Evolutionary conservation across 768 basidiomycete species (phyloP), one percentile per base, ranked within the genome.

Genomic region (Boletus barrowsii): DNA sequence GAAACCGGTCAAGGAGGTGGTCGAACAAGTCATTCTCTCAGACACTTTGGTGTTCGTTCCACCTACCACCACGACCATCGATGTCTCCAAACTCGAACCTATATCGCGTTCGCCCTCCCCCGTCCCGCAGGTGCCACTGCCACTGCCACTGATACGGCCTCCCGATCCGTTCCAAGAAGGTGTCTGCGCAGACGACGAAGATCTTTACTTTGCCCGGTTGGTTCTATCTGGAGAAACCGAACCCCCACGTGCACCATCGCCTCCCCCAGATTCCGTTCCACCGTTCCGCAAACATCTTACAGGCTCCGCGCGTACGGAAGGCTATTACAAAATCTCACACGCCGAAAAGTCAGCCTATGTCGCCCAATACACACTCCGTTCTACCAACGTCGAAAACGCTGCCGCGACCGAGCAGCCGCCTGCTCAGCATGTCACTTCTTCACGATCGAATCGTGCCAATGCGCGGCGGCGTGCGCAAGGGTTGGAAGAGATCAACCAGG

Each of bases 241-340:
- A n/a, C 56, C 63, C 20, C 49, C 60, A 57, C 54, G 62, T 56
- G 36, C 61, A 53, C 56, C 62, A 18, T 73, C 70, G 15, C 65
- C 71, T 43, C 70, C 73, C 7, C 66, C 75, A 10, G 77, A 79
- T 40, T 62, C 74, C 2, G 76, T 79, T 7, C 72, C 74, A 8
- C 74, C 82, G n/a, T 82, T 84, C 72, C 85, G 88, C 36, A 84
- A 83, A 49, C 93, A 96, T 66, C 60, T 83, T 46, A 88, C 89
- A 1, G 94, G 95, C 22, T 88, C 90, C 32, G 93, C 93, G 17
- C 84, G 96, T 15, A 93, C 94, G 2, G 92, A 98, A 69, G 96
- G 97, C 4, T 94, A 87, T 72, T 96, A 96, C 81, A 91, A 93
- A 76, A 92, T 98, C 68, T 86, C 92, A 0, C 88, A 92, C 63